phyloP scores from a whole-genome alignment of 1,284 basidiomycete genomes.

The Irpex lacteus region DNA sequence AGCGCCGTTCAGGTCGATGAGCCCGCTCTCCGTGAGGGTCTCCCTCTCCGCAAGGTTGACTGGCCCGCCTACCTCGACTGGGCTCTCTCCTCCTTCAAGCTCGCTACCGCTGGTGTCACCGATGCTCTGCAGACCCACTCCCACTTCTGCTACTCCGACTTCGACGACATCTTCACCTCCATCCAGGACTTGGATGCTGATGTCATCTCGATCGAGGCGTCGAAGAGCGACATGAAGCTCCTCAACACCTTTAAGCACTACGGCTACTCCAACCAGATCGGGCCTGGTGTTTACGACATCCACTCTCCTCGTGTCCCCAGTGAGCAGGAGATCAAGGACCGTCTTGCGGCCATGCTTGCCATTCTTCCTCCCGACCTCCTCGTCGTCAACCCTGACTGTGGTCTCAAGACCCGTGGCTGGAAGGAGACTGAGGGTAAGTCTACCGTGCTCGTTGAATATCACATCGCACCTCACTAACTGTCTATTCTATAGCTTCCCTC shows the following conservation, averaged over 20 bases:
- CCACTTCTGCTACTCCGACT: conserved; percentile 98
- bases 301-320: conserved; percentile 98
- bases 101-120: conserved; percentile 90
- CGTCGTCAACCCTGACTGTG: conserved; percentile 94
- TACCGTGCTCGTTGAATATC: conserved; percentile 16
- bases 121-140: conserved; percentile 95
- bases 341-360: conserved; percentile 81
- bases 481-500: conserved; percentile 54
- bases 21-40: conserved; percentile 98
- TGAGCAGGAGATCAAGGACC: conserved; percentile 93
- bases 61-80: conserved; percentile 95
- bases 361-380: conserved; percentile 79
- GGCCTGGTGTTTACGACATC: conserved; percentile 98
- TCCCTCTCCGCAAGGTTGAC: conserved; percentile 91
- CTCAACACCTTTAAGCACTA: conserved; percentile 94
- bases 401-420: conserved; percentile 95
- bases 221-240: conserved; percentile 97
- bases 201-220: conserved; percentile 99
- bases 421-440: conserved; percentile 80
- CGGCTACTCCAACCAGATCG: conserved; percentile 98
- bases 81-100: conserved; percentile 98
- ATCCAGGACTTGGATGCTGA: conserved; percentile 98
- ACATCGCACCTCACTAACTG: conserved; percentile 6
- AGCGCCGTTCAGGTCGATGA: conserved; percentile 99
- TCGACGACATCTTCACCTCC: conserved; percentile 97